Evolutionary conservation across 768 basidiomycete genomes (phyloP).

Genomic region (Lactarius quietus): DNA sequence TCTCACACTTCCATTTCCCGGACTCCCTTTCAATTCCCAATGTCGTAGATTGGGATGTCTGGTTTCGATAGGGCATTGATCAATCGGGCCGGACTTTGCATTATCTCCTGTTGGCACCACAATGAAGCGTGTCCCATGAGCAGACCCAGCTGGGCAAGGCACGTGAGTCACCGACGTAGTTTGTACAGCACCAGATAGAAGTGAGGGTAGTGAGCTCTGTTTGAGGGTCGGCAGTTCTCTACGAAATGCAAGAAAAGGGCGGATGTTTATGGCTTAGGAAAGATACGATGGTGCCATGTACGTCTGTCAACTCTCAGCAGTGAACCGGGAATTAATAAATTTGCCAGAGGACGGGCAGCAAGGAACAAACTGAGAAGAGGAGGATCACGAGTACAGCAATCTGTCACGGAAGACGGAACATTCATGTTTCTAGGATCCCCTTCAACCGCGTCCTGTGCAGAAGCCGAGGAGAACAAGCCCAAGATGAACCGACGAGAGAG

Average conservation of each 20-base stretch:
- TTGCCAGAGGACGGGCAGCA: not conserved
- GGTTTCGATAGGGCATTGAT: constrained; percentile 6
- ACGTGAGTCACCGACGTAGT: not conserved
- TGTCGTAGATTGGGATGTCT: not conserved
- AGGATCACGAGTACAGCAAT: not conserved
- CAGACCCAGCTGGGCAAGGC: not conserved
- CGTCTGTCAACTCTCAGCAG: not conserved
- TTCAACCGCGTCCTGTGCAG: not conserved
- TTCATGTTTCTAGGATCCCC: not conserved
- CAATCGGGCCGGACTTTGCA: not conserved
- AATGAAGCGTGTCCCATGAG: not conserved
- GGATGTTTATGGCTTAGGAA: not conserved
- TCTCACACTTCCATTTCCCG: not conserved
- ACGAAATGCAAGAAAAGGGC: too few species aligned
- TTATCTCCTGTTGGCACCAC: not conserved
- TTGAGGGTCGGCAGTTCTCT: not conserved
- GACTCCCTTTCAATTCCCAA: not conserved
- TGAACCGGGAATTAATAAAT: not conserved
- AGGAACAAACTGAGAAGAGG: not conserved
- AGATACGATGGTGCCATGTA: not conserved
- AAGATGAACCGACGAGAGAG: not conserved
- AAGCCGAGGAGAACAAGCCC: constrained; percentile 1
- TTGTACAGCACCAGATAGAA: not conserved
- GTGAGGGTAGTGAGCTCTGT: not conserved
- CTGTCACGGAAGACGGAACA: not conserved